Evolutionary conservation across 306 rosid species (phyloP).

Genomic region (Casuarina cunninghamiana): DNA sequence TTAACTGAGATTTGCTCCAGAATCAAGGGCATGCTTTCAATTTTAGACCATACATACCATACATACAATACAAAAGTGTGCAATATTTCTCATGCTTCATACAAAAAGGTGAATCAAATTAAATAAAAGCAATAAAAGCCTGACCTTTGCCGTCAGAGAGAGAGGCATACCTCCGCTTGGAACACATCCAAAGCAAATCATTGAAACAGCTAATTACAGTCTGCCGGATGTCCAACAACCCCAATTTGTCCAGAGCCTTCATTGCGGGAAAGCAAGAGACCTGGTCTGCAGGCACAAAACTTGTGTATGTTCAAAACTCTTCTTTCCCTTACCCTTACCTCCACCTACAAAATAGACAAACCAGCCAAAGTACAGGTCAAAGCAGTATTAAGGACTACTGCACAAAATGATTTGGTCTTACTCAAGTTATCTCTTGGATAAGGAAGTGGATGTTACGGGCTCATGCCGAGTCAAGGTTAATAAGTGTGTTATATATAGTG

Average conservation of each 20-base stretch:
- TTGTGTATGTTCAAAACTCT: conserved; percentile 93
- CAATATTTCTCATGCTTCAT: conserved; percentile 16
- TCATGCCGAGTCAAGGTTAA: neutral
- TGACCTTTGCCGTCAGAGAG: conserved; percentile 17
- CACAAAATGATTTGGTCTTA: too few species aligned
- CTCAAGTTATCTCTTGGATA: neutral
- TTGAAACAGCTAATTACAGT: conserved; percentile 98
- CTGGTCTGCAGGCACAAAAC: conserved; percentile 91
- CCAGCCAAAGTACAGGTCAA: conserved; percentile 10
- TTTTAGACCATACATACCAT: neutral
- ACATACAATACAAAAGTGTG: neutral
- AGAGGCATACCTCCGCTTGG: conserved; percentile 79
- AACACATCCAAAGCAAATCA: conserved; percentile 92
- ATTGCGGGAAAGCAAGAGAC: conserved; percentile 84
- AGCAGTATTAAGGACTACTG: conserved; percentile 13
- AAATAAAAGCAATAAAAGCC: neutral
- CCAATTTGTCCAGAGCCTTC: conserved; percentile 87
- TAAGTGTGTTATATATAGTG: neutral
- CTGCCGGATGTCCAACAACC: conserved; percentile 90
- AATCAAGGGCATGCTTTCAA: neutral
- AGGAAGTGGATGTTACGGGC: neutral
- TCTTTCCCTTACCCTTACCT: conserved; percentile 85
- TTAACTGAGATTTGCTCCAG: too few species aligned
- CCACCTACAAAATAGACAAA: conserved; percentile 59
- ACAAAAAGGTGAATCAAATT: neutral